phyloP scores from a whole-genome alignment of 495 filamentous ascomycete genomes.

The Penicillium paradoxum region DNA sequence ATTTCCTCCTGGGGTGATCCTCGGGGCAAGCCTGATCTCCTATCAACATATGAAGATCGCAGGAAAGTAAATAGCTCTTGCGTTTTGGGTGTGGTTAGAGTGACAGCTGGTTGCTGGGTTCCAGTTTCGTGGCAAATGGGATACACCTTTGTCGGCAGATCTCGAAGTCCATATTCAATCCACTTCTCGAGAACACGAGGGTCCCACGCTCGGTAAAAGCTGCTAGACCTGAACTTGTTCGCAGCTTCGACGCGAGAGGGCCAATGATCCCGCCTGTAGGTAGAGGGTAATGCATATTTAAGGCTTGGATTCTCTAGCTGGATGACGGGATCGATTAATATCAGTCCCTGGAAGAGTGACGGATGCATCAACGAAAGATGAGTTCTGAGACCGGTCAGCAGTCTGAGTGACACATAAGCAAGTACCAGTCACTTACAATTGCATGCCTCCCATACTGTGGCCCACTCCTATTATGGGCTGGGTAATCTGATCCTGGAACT shows the following conservation, averaged over 20 bases:
- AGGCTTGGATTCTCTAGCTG: conserved; percentile 26
- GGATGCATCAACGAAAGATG: conserved; percentile 63
- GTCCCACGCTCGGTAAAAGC: conserved; percentile 54
- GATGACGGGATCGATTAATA: conserved; percentile 70
- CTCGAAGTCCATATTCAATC: conserved; percentile 49
- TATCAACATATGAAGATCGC: conserved; percentile 31
- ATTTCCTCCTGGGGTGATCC: conserved; percentile 20
- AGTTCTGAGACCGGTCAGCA: too few species aligned
- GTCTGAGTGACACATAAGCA: too few species aligned
- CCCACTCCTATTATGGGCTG: conserved; percentile 70
- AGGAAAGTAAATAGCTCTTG: conserved; percentile 45
- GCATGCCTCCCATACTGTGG: conserved; percentile 67
- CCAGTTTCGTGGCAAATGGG: too few species aligned
- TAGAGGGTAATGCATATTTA: conserved; percentile 25
- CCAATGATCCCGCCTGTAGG: conserved; percentile 58
- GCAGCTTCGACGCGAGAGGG: conserved; percentile 46
- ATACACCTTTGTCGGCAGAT: conserved; percentile 44
- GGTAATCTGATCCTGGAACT: conserved; percentile 61
- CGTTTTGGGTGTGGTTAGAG: conserved; percentile 58
- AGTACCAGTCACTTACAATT: conserved; percentile 43
- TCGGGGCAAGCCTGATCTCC: conserved; percentile 9
- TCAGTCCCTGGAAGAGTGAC: conserved; percentile 59
- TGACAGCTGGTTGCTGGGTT: conserved; percentile 24
- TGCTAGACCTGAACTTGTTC: conserved; percentile 40
- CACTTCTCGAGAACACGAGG: conserved; percentile 53